Evolutionary conservation across 2,329 filamentous ascomycete genomes (phyloP), one percentile per base, ranked within the genome.

Genomic region (Venturia asperata): DNA sequence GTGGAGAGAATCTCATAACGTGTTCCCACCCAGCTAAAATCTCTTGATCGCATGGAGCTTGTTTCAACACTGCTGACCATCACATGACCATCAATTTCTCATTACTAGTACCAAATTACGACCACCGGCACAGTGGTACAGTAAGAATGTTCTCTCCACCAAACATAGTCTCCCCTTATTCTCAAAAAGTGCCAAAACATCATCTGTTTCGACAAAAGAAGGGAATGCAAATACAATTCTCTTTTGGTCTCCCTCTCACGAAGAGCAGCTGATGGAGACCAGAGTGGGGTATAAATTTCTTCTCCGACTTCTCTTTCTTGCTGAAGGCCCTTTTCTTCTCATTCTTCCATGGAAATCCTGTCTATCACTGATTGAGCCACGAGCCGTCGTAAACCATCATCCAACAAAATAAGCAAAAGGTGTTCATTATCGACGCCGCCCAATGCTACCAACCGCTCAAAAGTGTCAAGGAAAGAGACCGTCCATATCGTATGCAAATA

Each of bases 221-320:
- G 47, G 9, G 10, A 27, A 27, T 5, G 13, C 3, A 52, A 27
- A 52, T 27, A 41, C 2, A 10, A 27, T 15, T 52, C 47, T 52
- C 47, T 15, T 27, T 52, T 21, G 21, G 24, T 52, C 47, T 27
- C 13, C 47, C 21, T 52, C 5, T 52, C 21, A 52, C 27, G 21
- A 52, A 21, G n/a, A 27, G 17, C 1, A n/a, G n/a, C n/a, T 27
- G 10, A 27, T 27, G 47, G 30, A 37, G 52, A 58, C 37, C 52
- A 58, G 52, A 37, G 52, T 58, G 52, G 47, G 52, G 52, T 58
- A 58, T 58, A 58, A 58, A 37, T 19, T 58, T 58, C 47, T 21
- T 47, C 39, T 47, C n/a, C n/a, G 5, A 24, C 45, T 21, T 24
- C n/a, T 27, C 15, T 13, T 52, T 52, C 21, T 17, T 52, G 21